These are phyloP conservation scores for Penicillium polonicum DNA, from an alignment of 2,329 filamentous ascomycete genomes.

Conservation along the genomic window DNA sequence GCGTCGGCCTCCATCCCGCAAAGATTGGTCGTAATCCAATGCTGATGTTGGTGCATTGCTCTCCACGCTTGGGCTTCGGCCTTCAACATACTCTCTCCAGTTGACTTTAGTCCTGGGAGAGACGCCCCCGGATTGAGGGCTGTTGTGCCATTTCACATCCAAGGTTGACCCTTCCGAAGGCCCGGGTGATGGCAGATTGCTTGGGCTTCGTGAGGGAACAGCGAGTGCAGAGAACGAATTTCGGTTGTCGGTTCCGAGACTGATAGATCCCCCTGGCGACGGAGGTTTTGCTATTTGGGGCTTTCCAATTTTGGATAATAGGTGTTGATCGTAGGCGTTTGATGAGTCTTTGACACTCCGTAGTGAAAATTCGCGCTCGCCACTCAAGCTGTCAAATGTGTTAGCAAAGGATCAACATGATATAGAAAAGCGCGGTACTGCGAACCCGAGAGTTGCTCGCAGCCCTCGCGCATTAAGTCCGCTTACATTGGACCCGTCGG, in stretches of 20 bases:
- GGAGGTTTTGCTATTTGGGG: slow-evolving; percentile 60
- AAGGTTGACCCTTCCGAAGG: slow-evolving; percentile 33
- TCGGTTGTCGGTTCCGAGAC: slow-evolving; percentile 33
- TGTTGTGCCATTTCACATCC: slow-evolving; percentile 41
- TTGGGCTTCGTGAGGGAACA: slow-evolving; percentile 34
- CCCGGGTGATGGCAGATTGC: slow-evolving; percentile 34
- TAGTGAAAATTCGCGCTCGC: slow-evolving; percentile 59
- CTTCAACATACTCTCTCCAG: slow-evolving; percentile 45
- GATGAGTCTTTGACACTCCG: slow-evolving; percentile 58
- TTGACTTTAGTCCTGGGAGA: slow-evolving; percentile 42
- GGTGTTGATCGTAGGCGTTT: slow-evolving; percentile 62
- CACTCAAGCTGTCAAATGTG: slow-evolving; percentile 51
- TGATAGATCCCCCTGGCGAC: slow-evolving; percentile 49
- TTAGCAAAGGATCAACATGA: slow-evolving; percentile 9
- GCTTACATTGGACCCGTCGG: slow-evolving; percentile 36
- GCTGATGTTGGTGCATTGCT: slow-evolving; percentile 41
- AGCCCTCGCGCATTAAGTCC: slow-evolving; percentile 4
- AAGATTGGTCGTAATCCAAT: slow-evolving; percentile 42
- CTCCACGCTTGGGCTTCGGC: slow-evolving; percentile 46
- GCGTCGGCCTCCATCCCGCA: slow-evolving; percentile 40
- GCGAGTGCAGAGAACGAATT: slow-evolving; percentile 34
- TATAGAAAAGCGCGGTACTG: neutral
- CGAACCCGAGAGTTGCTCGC: neutral
- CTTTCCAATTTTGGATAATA: slow-evolving; percentile 62
- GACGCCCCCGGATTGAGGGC: slow-evolving; percentile 42